Evolutionary conservation across 176 grass and related monocot species (phyloP).

Genomic region (Poa pratensis): DNA sequence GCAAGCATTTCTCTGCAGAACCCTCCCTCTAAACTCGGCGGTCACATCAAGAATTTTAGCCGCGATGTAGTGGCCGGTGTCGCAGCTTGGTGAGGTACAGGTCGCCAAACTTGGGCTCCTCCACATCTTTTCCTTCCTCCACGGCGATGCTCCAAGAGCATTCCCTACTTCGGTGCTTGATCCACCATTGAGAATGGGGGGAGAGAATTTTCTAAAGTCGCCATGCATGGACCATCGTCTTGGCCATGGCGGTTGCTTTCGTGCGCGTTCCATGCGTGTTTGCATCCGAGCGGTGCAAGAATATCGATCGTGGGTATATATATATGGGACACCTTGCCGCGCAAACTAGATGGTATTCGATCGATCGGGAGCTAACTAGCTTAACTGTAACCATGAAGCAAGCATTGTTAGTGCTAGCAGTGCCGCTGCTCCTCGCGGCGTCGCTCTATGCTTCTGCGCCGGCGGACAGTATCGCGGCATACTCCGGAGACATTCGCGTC

Average conservation of each 20-base stretch:
- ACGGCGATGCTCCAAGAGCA: conserved; percentile 40
- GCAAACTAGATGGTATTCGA: neutral
- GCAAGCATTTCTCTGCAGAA: neutral
- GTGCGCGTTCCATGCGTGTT: conserved; percentile 37
- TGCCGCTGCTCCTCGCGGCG: neutral
- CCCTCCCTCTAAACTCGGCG: conserved; percentile 37
- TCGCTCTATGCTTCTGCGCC: neutral
- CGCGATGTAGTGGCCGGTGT: neutral
- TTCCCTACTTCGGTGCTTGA: conserved; percentile 48
- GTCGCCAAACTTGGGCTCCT: conserved; percentile 43
- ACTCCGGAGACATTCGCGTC: conserved; percentile 35
- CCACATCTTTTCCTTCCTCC: neutral
- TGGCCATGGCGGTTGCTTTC: conserved; percentile 46
- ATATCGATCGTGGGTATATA: conserved; percentile 21
- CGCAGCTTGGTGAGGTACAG: conserved; percentile 39
- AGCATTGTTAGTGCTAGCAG: neutral
- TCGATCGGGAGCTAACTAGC: neutral
- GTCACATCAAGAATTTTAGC: conserved; percentile 55
- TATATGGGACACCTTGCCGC: conserved; percentile 15
- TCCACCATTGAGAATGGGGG: conserved; percentile 18
- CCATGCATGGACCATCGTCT: conserved; percentile 17
- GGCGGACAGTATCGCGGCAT: conserved; percentile 10
- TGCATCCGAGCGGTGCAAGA: conserved; percentile 37
- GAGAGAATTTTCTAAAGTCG: conserved; percentile 50
- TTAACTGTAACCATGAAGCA: conserved; percentile 13